These are phyloP conservation scores for Saccharum hybrid DNA, from an alignment of 202 grass and related monocot genomes.

Conservation along the genomic window DNA sequence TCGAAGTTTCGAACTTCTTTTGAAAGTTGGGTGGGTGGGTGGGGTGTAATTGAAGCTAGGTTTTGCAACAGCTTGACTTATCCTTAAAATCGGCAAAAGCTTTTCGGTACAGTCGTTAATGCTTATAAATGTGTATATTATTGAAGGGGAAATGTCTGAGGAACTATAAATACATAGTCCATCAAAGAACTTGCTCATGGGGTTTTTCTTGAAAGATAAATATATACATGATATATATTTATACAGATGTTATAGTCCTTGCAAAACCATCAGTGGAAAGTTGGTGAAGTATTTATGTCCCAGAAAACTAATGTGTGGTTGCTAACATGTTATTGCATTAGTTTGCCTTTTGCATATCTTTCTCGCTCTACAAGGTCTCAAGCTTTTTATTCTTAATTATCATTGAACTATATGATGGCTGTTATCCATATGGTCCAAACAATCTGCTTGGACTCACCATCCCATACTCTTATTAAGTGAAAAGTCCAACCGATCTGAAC, in stretches of 20 bases:
- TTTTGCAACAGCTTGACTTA: background rate
- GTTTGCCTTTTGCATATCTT: conserved; percentile 6
- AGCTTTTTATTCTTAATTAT: conserved; percentile 6
- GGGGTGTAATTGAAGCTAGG: too few relatives aligned
- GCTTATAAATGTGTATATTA: background rate
- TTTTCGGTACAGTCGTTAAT: background rate
- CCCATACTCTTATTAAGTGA: background rate
- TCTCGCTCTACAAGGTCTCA: background rate
- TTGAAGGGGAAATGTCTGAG: background rate
- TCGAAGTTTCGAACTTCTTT: background rate
- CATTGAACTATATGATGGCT: background rate
- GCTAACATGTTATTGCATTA: background rate
- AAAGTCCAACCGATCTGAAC: background rate
- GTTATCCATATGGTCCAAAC: background rate
- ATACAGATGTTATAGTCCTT: background rate
- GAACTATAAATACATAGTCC: background rate
- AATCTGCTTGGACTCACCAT: background rate
- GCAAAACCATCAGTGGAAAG: background rate
- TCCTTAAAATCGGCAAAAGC: background rate
- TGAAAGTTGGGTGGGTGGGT: background rate
- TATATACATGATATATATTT: background rate
- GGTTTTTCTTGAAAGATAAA: background rate
- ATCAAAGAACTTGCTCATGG: background rate
- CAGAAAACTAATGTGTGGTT: background rate
- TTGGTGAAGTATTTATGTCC: background rate